Percentiles rank a stretch among this genome's conserved stretches.
phyloP scores from a whole-genome alignment of 75 land plant genomes.

The Cunninghamia lanceolata region DNA sequence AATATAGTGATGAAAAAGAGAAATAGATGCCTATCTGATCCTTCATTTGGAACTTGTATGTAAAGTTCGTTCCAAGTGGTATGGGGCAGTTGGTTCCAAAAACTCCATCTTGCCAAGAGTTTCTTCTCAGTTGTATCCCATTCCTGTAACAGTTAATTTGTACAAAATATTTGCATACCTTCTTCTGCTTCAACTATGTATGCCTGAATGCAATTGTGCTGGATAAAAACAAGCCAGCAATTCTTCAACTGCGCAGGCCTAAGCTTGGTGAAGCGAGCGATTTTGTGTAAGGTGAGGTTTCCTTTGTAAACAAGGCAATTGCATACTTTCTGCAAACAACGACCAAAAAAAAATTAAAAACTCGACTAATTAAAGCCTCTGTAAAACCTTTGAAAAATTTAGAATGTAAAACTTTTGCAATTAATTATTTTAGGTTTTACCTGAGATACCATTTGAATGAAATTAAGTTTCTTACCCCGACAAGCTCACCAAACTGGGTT shows the following conservation, averaged over 20 bases:
- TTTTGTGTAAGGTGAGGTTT: conserved; percentile 36
- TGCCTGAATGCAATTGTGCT: conserved; percentile 94
- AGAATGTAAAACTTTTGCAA: background rate
- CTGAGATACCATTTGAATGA: background rate
- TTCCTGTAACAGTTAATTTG: no score
- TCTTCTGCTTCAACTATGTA: conserved; percentile 42
- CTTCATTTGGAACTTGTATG: no score
- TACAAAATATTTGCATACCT: background rate
- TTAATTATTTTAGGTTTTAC: background rate
- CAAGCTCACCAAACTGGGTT: conserved; percentile 57
- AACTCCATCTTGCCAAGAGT: no score
- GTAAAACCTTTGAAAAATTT: background rate
- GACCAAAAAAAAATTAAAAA: background rate
- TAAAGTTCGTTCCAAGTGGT: no score
- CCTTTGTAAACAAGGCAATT: conserved; percentile 62
- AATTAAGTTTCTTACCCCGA: conserved; percentile 29
- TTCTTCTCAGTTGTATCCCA: no score
- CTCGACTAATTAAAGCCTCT: background rate
- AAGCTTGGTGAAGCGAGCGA: conserved; percentile 51
- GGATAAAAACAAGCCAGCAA: conserved; percentile 76
- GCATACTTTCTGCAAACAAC: conserved; percentile 63
- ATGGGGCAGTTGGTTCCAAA: no score
- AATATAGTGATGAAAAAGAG: no score
- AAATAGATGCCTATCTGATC: no score
- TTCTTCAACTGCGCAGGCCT: conserved; percentile 43